Conservation (phyloP, 768 basidiomycete genomes). For the Lactarius sp. region DNA sequence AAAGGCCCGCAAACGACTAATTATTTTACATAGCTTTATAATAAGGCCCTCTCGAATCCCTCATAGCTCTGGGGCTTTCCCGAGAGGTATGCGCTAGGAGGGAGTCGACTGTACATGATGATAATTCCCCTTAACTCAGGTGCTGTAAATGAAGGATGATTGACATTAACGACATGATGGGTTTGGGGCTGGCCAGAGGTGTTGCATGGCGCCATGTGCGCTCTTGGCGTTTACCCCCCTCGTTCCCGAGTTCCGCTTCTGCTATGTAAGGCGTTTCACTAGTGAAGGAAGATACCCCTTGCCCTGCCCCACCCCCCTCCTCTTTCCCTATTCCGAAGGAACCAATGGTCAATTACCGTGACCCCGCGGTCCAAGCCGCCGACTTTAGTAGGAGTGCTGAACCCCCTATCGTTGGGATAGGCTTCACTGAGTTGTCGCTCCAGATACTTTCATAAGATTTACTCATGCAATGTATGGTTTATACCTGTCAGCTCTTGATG, state of each 20-base stretch:
- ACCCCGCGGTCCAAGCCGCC: neutral
- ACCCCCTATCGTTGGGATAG: neutral
- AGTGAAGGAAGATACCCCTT: neutral
- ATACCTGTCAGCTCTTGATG: constrained; percentile 5
- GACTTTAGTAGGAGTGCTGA: constrained; percentile 8
- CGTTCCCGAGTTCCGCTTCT: no score
- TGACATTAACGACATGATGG: no score
- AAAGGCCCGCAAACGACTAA: no score
- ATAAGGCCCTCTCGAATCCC: neutral
- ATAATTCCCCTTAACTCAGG: no score
- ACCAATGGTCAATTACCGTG: neutral
- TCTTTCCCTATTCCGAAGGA: neutral
- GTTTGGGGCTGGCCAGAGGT: no score
- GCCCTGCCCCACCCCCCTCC: neutral
- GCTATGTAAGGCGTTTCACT: neutral
- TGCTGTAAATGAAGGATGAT: no score
- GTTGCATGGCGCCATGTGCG: no score
- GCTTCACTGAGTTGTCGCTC: neutral
- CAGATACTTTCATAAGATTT: neutral
- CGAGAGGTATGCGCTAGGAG: neutral
- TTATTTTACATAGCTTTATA: no score
- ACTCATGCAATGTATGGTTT: constrained; percentile 3
- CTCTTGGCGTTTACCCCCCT: no score
- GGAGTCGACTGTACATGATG: neutral
- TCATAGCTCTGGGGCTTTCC: neutral